Evolutionary conservation across 2,329 filamentous ascomycete species (phyloP).

Genomic region (Stenocarpella maydis): DNA sequence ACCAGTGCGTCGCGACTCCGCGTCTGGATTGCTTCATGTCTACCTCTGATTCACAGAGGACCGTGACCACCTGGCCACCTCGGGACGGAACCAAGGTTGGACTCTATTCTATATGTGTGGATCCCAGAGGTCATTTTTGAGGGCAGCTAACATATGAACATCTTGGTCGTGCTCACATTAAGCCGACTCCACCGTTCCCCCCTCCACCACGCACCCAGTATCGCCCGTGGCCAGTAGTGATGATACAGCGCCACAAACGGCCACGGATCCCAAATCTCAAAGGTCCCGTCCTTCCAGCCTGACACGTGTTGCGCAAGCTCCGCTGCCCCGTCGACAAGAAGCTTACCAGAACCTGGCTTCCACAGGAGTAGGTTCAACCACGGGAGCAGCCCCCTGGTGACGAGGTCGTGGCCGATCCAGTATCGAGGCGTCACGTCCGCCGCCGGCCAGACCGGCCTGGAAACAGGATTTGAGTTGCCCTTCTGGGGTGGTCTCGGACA

Average conservation of each 20-base stretch:
- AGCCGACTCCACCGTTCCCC: slow-evolving; percentile 68
- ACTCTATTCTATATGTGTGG: background rate
- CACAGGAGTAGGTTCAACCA: slow-evolving; percentile 44
- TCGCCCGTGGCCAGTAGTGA: slow-evolving; percentile 62
- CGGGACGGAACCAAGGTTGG: too few species aligned
- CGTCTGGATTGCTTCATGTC: background rate
- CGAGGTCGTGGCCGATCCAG: slow-evolving; percentile 74
- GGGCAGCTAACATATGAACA: slow-evolving; percentile 28
- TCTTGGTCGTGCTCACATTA: slow-evolving; percentile 68
- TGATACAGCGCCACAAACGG: slow-evolving; percentile 66
- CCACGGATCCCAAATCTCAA: slow-evolving; percentile 62
- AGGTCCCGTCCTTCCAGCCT: slow-evolving; percentile 64
- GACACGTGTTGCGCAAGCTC: slow-evolving; percentile 50
- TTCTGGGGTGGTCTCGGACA: slow-evolving; percentile 30
- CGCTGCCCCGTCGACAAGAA: slow-evolving; percentile 37
- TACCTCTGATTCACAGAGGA: background rate
- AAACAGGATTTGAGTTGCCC: background rate
- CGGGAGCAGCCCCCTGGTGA: slow-evolving; percentile 59
- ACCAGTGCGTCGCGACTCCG: background rate
- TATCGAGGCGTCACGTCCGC: slow-evolving; percentile 52
- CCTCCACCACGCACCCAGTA: slow-evolving; percentile 53
- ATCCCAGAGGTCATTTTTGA: background rate
- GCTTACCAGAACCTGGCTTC: slow-evolving; percentile 38
- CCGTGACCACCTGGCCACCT: background rate
- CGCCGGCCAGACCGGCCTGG: slow-evolving; percentile 35